Base-by-base conservation (phyloP, 495 filamentous ascomycete genomes). In the Hypoxylon fuscum region DNA sequence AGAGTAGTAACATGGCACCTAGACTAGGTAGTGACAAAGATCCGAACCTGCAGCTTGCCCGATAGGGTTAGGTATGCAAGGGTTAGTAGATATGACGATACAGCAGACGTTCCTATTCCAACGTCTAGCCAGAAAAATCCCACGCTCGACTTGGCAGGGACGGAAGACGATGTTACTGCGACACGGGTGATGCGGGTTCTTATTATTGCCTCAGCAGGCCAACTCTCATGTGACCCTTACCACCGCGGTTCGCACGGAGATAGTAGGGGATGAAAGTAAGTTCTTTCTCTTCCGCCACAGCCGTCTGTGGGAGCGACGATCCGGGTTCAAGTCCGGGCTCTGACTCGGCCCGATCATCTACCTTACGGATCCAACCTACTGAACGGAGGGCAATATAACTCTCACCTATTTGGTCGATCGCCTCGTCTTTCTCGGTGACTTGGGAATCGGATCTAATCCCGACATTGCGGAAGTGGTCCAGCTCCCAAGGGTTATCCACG, bases 401-500 rank as follows among this genome's bases (percentile, higher is more conserved):
- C 62, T 77, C 74, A 40, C 67, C 62, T 25, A 63, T 58, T 45
- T 69, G 55, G 50, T 65, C 66, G 10, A 74, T 59, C 48, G 46
- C 71, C 15, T 74, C 66, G 29, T 69, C 61, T 42, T 71, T 64
- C 37, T 76, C 76, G 17, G 41, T 54, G 14, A 74, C 66, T n/a
- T 65, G 66, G 37, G 70, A 68, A 47, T 73, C 73, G 29, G 72
- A 59, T 27, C 68, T 43, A 48, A 81, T 70, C 32, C 72, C 75
- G 31, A 80, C 62, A 25, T 77, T 76, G 72, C 82, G 82, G 73
- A 85, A 85, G 71, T 87, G 84, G 60, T 83, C 72, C 23, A 75
- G 50, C 55, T 83, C 82, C 79, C 83, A 85, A n/a, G 76, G 60
- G 62, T 86, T 85, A 63, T 86, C 83, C 32, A 74, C 50, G 56